Evolutionary conservation across 345 rosid genomes (phyloP), one percentile per base, ranked within the genome.

Genomic region (Noccaea caerulescens): DNA sequence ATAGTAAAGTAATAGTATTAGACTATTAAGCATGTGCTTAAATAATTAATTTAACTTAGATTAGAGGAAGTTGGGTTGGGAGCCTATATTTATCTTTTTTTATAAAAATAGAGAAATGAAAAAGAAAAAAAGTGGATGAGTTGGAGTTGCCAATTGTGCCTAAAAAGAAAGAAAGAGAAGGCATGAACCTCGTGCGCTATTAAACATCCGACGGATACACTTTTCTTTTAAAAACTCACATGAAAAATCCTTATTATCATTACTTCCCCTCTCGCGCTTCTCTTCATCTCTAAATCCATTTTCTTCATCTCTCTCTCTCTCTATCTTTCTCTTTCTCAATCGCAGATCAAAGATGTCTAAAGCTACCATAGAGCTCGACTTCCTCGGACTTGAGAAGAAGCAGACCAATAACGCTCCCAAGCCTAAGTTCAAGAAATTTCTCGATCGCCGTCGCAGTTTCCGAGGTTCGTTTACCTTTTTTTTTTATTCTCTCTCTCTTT

Each of bases 371-470:
- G 95, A 90, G 68, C 96, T 87, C 16, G 97, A 90, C 71, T 86
- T 90, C 79, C 83, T 90, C 36, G 86, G 87, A 44, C 70, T 83
- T 73, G 85, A 80, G 77, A 85, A 83, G 66, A 82, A 80, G 1
- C 66, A 64, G 13, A 47, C 55, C 50, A 62, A 23, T 34, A 68
- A 13, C 66, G 53, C 83, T 57, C 68, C 86, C 18, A 77, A 76
- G 18, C 77, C 92, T 62, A 81, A 65, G 77, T 78, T 84, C 72
- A 79, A 80, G 71, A 83, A 80, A 43, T 60, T 78, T 33, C 76
- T 86, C 53, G 68, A 78, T 41, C 94, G 91, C 53, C 89, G 86
- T 38, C 81, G 87, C 33, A 92, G 91, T 81, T 87, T 87, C 58
- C 90, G 90, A 78, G 97, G 93, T 89, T 20, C 0, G 11, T 56